Evolutionary conservation across 108 stramenopile genomes (phyloP), one percentile per base, ranked within the genome.

Genomic region (Nitzschia sp.): DNA sequence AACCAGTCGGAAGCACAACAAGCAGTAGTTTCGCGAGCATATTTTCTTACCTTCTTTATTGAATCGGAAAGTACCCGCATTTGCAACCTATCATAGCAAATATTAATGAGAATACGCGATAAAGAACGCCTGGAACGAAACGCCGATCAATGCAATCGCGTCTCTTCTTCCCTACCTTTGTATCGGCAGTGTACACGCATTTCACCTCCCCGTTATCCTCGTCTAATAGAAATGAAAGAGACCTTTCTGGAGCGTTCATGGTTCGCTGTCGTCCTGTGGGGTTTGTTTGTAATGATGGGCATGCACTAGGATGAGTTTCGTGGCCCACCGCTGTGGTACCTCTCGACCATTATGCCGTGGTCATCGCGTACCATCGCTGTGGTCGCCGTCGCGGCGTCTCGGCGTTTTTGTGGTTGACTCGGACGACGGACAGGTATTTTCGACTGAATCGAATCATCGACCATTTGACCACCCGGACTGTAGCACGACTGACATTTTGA

Each of bases 1-100:
- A 1, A n/a, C n/a, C n/a, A n/a, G n/a, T n/a, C n/a, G n/a, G n/a
- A n/a, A n/a, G n/a, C n/a, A n/a, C n/a, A n/a, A n/a, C n/a, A n/a
- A n/a, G n/a, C n/a, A n/a, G n/a, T n/a, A n/a, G n/a, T n/a, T n/a
- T n/a, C n/a, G n/a, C n/a, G n/a, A n/a, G n/a, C n/a, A n/a, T n/a
- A n/a, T 3, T 23, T 26, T 62, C 61, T 1, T 26, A 62, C 61
- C 61, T 79, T 98, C 98, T 64, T 97, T 97, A 74, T 95, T 97
- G 66, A 98, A 84, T 49, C 87, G 87, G 66, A 98, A 97, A 21
- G 95, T 97, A 27, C 98, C 98, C 0, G 97, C 94, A 59, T 97
- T 96, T 26, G 76, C 66, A 6, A 77, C 76, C 75, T 76, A 45
- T n/a, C n/a, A n/a, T n/a, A n/a, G n/a, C n/a, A n/a, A n/a, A 46